Conservation (phyloP, 768 basidiomycete genomes). For the Auriscalpium vulgare region DNA sequence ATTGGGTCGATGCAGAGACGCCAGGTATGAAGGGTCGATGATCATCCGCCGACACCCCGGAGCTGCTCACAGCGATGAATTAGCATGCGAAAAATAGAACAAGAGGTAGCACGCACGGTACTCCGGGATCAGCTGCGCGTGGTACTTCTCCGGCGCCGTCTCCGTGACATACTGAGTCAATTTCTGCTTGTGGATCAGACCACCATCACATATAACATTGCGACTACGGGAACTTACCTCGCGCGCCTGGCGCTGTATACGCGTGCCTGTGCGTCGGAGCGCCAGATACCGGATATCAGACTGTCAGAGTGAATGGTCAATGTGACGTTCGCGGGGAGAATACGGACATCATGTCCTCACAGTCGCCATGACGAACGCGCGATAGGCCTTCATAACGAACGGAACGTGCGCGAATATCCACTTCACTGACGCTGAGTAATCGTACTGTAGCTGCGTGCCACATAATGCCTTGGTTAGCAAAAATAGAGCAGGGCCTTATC, state of each 20-base stretch:
- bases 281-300: neutral
- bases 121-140: conserved; percentile 34
- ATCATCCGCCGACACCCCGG: conserved; percentile 61
- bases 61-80: conserved; percentile 22
- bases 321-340: neutral
- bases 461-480: neutral
- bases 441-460: conserved; percentile 26
- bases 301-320: neutral
- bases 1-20: conserved; percentile 44
- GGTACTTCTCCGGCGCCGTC: conserved; percentile 30
- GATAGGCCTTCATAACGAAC: conserved; percentile 38
- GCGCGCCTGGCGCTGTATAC: neutral
- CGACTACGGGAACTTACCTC: neutral
- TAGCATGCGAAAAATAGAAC: neutral
- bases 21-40: conserved; percentile 50
- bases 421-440: conserved; percentile 36
- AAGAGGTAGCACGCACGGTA: conserved; percentile 34
- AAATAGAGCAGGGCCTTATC: neutral
- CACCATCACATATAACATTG: neutral
- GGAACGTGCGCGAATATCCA: conserved; percentile 52
- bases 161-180: conserved; percentile 38
- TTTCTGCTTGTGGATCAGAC: conserved; percentile 20
- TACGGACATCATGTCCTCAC: conserved; percentile 22
- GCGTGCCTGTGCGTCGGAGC: neutral
- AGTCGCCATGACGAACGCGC: conserved; percentile 38